Conservation (phyloP, 768 basidiomycete species). For the Kwoniella mangroviensis region DNA sequence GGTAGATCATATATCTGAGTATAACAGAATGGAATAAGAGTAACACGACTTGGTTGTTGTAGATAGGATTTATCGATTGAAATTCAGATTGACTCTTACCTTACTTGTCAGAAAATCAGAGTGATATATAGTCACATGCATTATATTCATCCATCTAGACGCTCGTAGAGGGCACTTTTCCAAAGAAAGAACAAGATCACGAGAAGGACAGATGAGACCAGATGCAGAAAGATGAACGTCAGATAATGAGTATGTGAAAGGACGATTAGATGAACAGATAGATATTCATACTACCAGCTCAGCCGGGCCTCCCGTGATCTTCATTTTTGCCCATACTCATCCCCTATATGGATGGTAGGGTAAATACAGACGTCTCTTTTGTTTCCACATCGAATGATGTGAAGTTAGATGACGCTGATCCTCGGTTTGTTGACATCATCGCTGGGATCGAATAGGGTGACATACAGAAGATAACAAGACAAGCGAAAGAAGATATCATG, state of each 20-base stretch:
- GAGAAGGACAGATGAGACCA: too few species aligned
- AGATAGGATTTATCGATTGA: neutral
- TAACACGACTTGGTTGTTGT: neutral
- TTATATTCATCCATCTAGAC: too few species aligned
- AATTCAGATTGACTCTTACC: neutral
- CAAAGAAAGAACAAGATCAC: too few species aligned
- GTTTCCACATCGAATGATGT: neutral
- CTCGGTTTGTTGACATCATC: conserved; percentile 52
- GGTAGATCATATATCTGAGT: too few species aligned
- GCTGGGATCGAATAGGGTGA: conserved; percentile 22
- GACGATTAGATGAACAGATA: neutral
- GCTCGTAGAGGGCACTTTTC: too few species aligned
- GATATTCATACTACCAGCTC: conserved; percentile 31
- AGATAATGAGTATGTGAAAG: neutral
- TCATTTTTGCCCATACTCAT: conserved; percentile 36
- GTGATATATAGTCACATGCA: neutral
- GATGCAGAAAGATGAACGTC: too few species aligned
- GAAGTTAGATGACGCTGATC: conserved; percentile 29
- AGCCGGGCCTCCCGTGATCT: conserved; percentile 53
- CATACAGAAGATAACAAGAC: neutral
- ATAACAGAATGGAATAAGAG: neutral
- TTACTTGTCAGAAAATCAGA: too few species aligned
- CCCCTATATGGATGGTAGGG: conserved; percentile 17
- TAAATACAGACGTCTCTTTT: conserved; percentile 29
- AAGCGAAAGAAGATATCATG: neutral